These are phyloP conservation scores for Nelumbo lutea DNA, from an alignment of 164 flowering plant genomes.

Conservation along the genomic window DNA sequence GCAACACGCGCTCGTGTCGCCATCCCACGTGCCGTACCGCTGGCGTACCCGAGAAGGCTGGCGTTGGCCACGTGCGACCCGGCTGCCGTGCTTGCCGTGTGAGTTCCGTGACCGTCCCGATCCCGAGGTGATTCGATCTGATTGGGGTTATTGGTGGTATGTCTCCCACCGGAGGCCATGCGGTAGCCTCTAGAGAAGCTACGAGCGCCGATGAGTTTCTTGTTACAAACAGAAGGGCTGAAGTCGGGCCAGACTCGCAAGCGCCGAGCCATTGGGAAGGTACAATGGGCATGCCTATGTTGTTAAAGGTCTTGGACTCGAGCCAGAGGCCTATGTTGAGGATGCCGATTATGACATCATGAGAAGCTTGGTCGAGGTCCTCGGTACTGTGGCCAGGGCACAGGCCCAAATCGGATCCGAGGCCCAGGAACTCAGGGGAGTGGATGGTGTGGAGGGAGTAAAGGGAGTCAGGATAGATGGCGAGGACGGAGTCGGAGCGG, in stretches of 20 bases:
- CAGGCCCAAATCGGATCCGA: not conserved
- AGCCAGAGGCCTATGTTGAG: slow-evolving; percentile 33
- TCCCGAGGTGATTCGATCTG: slow-evolving; percentile 41
- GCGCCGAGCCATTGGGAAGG: slow-evolving; percentile 60
- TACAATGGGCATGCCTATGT: slow-evolving; percentile 43
- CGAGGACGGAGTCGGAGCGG: slow-evolving; percentile 43
- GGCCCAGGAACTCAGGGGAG: slow-evolving; percentile 63
- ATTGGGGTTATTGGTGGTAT: slow-evolving; percentile 5
- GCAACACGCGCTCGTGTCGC: slow-evolving; percentile 9
- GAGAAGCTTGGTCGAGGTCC: slow-evolving; percentile 37
- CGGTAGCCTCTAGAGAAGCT: slow-evolving; percentile 60
- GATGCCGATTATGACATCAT: slow-evolving; percentile 67
- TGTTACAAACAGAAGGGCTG: slow-evolving; percentile 45
- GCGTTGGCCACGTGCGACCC: too few relatives aligned
- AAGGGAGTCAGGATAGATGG: slow-evolving; percentile 49
- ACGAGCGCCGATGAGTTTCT: slow-evolving; percentile 77
- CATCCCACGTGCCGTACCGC: slow-evolving; percentile 10
- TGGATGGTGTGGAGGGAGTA: slow-evolving; percentile 77
- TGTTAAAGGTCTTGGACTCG: slow-evolving; percentile 54
- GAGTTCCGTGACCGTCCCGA: slow-evolving; percentile 1
- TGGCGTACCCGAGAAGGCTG: slow-evolving; percentile 1
- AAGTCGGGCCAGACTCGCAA: slow-evolving; percentile 65
- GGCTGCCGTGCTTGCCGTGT: slow-evolving; percentile 1
- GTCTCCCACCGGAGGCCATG: slow-evolving; percentile 38
- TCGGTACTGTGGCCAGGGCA: slow-evolving; percentile 28